These are phyloP conservation scores for Candida sanyaensis DNA, from an alignment of 1,139 yeast genomes.

Conservation along the genomic window DNA sequence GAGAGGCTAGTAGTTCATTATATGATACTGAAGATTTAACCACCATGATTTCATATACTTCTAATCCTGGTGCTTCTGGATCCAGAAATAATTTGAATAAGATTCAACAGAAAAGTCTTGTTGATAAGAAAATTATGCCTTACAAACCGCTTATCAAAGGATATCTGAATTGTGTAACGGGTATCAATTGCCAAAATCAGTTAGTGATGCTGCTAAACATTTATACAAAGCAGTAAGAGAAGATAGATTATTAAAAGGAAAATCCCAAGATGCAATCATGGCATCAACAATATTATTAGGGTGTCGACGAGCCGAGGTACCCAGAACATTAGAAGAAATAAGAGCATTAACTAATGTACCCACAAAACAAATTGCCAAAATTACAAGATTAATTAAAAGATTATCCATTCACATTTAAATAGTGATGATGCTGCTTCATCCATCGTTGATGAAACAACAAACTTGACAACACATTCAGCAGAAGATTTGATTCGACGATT, in stretches of 20 bases:
- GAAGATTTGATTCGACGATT: slow-evolving; percentile 93
- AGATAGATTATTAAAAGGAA: slow-evolving; percentile 82
- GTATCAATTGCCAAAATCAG: slow-evolving; percentile 90
- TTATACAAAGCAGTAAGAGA: slow-evolving; percentile 90
- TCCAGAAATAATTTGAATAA: slow-evolving; percentile 78
- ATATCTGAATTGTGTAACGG: slow-evolving; percentile 97
- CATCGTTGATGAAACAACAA: slow-evolving; percentile 10
- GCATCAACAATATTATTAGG: slow-evolving; percentile 95
- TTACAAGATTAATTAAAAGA: slow-evolving; percentile 77
- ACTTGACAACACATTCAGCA: slow-evolving; percentile 77
- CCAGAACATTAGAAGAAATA: slow-evolving; percentile 92
- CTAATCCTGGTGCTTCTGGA: slow-evolving; percentile 57
- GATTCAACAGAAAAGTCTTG: slow-evolving; percentile 81
- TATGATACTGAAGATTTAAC: slow-evolving; percentile 89
- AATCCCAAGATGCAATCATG: slow-evolving; percentile 90
- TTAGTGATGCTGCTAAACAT: slow-evolving; percentile 96
- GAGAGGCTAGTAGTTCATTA: slow-evolving; percentile 94
- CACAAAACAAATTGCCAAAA: slow-evolving; percentile 87
- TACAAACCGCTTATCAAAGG: slow-evolving; percentile 85
- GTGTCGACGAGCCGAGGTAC: slow-evolving; percentile 89
- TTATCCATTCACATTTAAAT: slow-evolving; percentile 43
- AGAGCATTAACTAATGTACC: slow-evolving; percentile 94
- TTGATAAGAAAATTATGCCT: slow-evolving; percentile 84
- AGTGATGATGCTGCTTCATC: slow-evolving; percentile 63
- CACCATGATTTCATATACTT: slow-evolving; percentile 85